Base-by-base conservation (phyloP, 345 rosid genomes). In the Streptanthus diversifolius region DNA sequence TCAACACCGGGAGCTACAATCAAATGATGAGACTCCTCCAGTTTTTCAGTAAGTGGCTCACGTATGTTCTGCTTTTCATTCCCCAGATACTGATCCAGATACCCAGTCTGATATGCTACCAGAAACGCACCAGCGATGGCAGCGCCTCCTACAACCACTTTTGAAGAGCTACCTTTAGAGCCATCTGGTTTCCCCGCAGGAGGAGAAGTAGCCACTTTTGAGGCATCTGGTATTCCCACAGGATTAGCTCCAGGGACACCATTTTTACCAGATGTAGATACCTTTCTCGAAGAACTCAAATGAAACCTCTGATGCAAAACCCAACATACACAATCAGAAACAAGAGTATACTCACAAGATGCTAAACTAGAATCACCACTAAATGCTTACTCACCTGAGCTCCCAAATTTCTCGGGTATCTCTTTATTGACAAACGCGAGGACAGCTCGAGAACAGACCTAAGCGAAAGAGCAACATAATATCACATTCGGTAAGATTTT, bases 401-500 rank as follows among this genome's bases (percentile, higher is more conserved):
- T 39, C 65, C 70, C 79, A 76, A 63, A 70, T 73, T 82, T 76
- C 85, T 74, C 7, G 84, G 84, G 51, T 83, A 54, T 73, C 87
- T 85, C 74, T 75, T 66, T 27, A 66, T 25, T 22, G 87, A 79
- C 77, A 68, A 87, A 66, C 84, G 86, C 19, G 79, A 77, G 2
- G 98, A 80, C 32, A 85, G 70, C 79, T 87, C 88, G 77, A 86
- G 78, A 79, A 91, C 65, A 43, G 89, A 86, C 90, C 95, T 90
- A 64, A 21, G 5, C 60, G 32, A 62, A 44, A 15, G 39, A 41
- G n/a, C 51, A 53, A 54, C 44, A 4, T 18, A 5, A 51, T 7
- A 51, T 47, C 54, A 48, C 36, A 55, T 37, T 49, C 52, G 2
- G 2, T 48, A n/a, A n/a, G 78, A 74, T 49, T 21, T 6, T 61